These are phyloP conservation scores for Citropsis articulata DNA, from an alignment of 345 rosid species.

Conservation along the genomic window DNA sequence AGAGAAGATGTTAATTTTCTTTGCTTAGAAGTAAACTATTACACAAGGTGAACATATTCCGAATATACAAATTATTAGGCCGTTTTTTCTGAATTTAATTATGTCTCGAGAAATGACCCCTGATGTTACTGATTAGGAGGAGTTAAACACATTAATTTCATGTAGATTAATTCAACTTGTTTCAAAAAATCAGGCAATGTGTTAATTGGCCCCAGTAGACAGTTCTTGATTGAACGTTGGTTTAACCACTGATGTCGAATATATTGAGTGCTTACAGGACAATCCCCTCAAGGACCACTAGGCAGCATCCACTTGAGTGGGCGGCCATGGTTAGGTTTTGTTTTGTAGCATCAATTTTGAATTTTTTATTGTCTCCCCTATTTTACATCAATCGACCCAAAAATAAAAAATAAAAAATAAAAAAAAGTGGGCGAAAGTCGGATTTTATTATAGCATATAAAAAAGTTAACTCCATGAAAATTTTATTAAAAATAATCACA, in stretches of 20 bases:
- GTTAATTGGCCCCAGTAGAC: not conserved
- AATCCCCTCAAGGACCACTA: not conserved
- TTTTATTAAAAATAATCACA: not conserved
- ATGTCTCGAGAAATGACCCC: too few relatives aligned
- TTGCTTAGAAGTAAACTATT: not conserved
- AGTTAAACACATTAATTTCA: too few relatives aligned
- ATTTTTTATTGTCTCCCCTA: not conserved
- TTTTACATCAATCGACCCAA: not conserved
- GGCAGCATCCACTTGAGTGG: not conserved
- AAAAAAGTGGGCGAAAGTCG: not conserved
- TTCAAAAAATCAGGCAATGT: not conserved
- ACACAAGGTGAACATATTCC: not conserved
- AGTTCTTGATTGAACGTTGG: not conserved
- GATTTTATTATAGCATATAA: not conserved
- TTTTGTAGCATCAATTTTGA: constrained; percentile 9
- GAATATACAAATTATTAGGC: too few relatives aligned
- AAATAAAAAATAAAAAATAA: too few relatives aligned
- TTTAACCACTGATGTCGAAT: not conserved
- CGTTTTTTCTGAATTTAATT: too few relatives aligned
- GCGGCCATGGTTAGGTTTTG: not conserved
- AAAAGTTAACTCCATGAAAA: not conserved
- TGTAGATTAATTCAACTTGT: not conserved
- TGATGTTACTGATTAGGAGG: too few relatives aligned
- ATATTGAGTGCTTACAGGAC: not conserved
- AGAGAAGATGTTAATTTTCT: not conserved